Percentiles rank a stretch among this genome's conserved stretches.
These are phyloP conservation scores for Beauveria sp. DNA, from an alignment of 2,329 filamentous ascomycete species.

Conservation along the genomic window DNA sequence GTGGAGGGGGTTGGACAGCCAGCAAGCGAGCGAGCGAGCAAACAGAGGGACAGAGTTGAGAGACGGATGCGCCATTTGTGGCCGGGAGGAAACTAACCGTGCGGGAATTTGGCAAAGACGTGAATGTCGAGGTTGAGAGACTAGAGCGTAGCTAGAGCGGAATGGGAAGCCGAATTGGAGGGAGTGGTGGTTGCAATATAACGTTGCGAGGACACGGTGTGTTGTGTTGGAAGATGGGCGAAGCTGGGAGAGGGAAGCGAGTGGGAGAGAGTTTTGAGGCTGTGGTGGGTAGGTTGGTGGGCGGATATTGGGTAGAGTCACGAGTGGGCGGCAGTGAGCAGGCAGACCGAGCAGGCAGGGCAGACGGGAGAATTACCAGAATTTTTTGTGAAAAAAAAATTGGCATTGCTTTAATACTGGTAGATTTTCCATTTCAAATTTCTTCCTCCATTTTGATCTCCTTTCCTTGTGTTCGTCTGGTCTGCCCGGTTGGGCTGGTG, in stretches of 20 bases:
- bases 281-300: not conserved
- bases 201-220: conserved; percentile 5
- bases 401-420: too few species aligned
- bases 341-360: too few species aligned
- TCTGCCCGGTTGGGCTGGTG: too few species aligned
- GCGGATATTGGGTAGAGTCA: too few species aligned
- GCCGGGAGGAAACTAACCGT: not conserved
- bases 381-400: too few species aligned
- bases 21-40: not conserved
- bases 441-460: too few species aligned
- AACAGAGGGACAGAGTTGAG: not conserved
- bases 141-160: not conserved
- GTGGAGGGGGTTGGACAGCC: not conserved
- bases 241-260: not conserved
- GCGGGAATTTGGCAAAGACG: conserved; percentile 6
- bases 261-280: not conserved
- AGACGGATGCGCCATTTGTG: conserved; percentile 10
- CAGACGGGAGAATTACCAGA: too few species aligned
- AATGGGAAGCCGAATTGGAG: not conserved
- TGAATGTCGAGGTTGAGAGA: not conserved
- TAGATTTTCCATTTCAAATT: too few species aligned
- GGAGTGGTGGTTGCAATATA: not conserved
- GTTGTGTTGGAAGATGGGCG: not conserved
- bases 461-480: too few species aligned
- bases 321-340: too few species aligned